These are phyloP conservation scores for Melampsora americana DNA, from an alignment of 1,284 basidiomycete species.

Conservation along the genomic window DNA sequence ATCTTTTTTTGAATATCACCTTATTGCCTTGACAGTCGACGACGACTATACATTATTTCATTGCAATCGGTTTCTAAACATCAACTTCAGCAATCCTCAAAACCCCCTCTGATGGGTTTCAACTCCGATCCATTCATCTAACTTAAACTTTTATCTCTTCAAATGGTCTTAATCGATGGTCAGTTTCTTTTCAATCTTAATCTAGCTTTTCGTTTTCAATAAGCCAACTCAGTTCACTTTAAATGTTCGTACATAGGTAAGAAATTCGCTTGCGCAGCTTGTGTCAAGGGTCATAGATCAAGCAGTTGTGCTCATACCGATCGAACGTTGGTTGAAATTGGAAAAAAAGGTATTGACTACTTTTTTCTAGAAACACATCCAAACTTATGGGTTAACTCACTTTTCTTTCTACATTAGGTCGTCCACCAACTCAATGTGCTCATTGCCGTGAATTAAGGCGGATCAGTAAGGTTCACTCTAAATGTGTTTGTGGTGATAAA, in stretches of 20 bases:
- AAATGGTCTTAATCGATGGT: too few species aligned
- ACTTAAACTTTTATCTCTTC: too few species aligned
- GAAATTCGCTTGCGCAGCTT: slow-evolving; percentile 28
- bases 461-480: slow-evolving; percentile 29
- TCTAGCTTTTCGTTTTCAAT: too few species aligned
- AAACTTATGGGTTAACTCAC: neutral
- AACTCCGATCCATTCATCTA: too few species aligned
- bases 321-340: slow-evolving; percentile 31
- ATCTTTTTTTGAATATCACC: too few species aligned
- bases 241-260: slow-evolving; percentile 1
- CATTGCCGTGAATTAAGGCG: slow-evolving; percentile 31
- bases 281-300: slow-evolving; percentile 38
- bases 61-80: too few species aligned
- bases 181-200: too few species aligned
- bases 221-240: too few species aligned
- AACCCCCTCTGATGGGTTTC: too few species aligned
- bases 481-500: slow-evolving; percentile 29
- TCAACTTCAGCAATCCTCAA: too few species aligned
- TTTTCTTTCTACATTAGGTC: slow-evolving; percentile 3
- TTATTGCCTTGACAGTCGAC: too few species aligned
- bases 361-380: neutral
- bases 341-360: slow-evolving; percentile 15
- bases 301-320: slow-evolving; percentile 23
- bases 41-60: too few species aligned
- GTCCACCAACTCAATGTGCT: slow-evolving; percentile 34